Evolutionary conservation across 352 stramenopile species (phyloP), one percentile per base, ranked within the genome.

Genomic region (Globisporangium uncinulatum): DNA sequence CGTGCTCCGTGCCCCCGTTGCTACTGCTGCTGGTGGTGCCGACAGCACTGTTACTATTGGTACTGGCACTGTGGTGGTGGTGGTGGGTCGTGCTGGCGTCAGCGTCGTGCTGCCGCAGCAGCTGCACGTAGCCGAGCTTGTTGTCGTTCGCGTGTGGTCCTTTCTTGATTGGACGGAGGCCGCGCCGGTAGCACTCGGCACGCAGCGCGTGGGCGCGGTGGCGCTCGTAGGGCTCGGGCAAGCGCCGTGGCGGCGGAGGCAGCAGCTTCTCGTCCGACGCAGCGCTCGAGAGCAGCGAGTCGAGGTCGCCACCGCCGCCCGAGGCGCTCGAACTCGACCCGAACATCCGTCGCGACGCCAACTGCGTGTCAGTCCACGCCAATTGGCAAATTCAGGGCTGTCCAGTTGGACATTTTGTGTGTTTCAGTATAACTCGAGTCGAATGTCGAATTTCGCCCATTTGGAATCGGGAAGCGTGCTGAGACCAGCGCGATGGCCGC

Each of bases 141-240:
- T 92, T 92, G 73, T 92, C 81, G 62, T 92, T 92, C n/a, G 81
- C 79, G 47, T 87, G 74, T 4, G 81, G 81, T 1, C 81, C 81
- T 73, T 89, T 92, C 69, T 91, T 92, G 53, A 88, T 85, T 29
- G 81, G 81, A 0, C 81, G 81, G 53, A 92, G 72, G 29, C 81
- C 75, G 29, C 81, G 77, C 11, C 76, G 79, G 63, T 92, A 92
- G 67, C 81, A 92, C 71, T 92, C 81, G 48, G 81, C 81, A 45
- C 81, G 81, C 51, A 92, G 54, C 45, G 86, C 79, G 65, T 89
- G 81, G 13, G 81, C 81, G 47, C 81, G 81, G 55, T 87, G 77
- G 37, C 75, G 79, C 59, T 91, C 81, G 61, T 91, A 91, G 15
- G 81, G 81, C 66, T 92, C 81, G 42, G 70, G 61, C 48, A 85